Conservation (phyloP, 2,329 filamentous ascomycete species). For the Xylariales sp. region DNA sequence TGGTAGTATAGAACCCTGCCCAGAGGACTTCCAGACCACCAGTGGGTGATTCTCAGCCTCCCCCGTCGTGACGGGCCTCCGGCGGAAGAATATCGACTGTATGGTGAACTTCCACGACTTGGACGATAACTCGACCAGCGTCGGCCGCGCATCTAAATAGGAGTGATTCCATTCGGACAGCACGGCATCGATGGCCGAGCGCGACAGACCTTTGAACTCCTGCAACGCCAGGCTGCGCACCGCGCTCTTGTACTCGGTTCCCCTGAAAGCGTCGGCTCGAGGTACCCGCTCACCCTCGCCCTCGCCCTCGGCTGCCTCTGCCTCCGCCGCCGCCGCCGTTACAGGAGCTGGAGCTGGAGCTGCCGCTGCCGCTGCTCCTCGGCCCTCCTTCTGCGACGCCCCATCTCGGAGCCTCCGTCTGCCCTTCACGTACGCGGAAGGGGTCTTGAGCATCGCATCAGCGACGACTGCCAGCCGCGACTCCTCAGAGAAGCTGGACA, state of each 20-base stretch:
- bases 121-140: conserved; percentile 62
- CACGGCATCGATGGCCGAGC: conserved; percentile 71
- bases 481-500: conserved; percentile 69
- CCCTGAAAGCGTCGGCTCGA: conserved; percentile 63
- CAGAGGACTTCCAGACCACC: conserved; percentile 55
- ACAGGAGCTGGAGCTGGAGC: too few species aligned
- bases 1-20: conserved; percentile 53
- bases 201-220: conserved; percentile 72
- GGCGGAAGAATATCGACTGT: conserved; percentile 64
- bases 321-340: too few species aligned
- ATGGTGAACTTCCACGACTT: conserved; percentile 77
- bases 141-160: conserved; percentile 67
- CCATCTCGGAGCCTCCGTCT: conserved; percentile 46
- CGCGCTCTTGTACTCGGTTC: conserved; percentile 61
- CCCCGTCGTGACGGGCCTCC: conserved; percentile 49
- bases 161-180: conserved; percentile 78
- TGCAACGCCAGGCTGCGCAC: conserved; percentile 64
- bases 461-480: conserved; percentile 74
- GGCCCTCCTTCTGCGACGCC: conserved; percentile 25
- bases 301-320: too few species aligned
- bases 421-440: conserved; percentile 65
- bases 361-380: conserved; percentile 22
- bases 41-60: conserved; percentile 59
- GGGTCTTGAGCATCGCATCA: conserved; percentile 70
- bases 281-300: too few species aligned